phyloP scores from a whole-genome alignment of 2,329 filamentous ascomycete species.

The Arachnomyces sp. region DNA sequence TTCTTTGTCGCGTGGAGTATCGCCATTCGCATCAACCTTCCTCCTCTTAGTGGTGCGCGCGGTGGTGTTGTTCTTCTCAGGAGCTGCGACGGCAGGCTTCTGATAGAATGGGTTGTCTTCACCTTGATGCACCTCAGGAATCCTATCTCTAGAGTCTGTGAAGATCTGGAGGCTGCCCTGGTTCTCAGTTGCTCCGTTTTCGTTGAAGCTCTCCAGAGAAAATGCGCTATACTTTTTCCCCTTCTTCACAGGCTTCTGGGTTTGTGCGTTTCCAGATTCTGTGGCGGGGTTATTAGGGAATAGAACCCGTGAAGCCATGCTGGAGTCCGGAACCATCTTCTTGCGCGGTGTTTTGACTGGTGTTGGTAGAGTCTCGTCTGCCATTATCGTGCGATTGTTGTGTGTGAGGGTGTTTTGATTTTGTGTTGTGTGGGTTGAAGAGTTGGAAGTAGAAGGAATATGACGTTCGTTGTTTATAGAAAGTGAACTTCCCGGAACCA shows the following conservation, averaged over 20 bases:
- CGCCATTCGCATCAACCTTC: constrained; percentile 22
- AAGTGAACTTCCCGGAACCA: constrained; percentile 14
- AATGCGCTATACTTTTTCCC: constrained; percentile 38
- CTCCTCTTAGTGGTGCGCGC: constrained; percentile 27
- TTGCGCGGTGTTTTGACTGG: constrained; percentile 55
- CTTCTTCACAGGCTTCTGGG: constrained; percentile 40
- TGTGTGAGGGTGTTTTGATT: constrained; percentile 6
- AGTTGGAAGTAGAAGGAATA: neutral
- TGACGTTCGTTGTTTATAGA: too few species aligned
- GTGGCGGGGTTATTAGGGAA: constrained; percentile 41
- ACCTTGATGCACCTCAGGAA: constrained; percentile 45
- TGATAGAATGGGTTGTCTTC: constrained; percentile 50
- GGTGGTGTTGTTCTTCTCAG: constrained; percentile 14
- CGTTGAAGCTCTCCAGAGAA: constrained; percentile 37
- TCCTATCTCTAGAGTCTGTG: constrained; percentile 55
- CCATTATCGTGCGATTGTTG: constrained; percentile 19
- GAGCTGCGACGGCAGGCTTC: constrained; percentile 24
- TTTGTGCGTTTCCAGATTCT: constrained; percentile 33
- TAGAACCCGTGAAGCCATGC: constrained; percentile 44
- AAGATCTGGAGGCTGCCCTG: constrained; percentile 47
- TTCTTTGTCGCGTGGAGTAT: constrained; percentile 25
- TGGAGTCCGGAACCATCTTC: constrained; percentile 38
- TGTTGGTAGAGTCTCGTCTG: constrained; percentile 48
- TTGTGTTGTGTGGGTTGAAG: constrained; percentile 6
- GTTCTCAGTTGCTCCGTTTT: constrained; percentile 20